Evolutionary conservation across 192 early-diverging fungal species (phyloP), one percentile per base, ranked within the genome.

Genomic region (Coemansia sp.): DNA sequence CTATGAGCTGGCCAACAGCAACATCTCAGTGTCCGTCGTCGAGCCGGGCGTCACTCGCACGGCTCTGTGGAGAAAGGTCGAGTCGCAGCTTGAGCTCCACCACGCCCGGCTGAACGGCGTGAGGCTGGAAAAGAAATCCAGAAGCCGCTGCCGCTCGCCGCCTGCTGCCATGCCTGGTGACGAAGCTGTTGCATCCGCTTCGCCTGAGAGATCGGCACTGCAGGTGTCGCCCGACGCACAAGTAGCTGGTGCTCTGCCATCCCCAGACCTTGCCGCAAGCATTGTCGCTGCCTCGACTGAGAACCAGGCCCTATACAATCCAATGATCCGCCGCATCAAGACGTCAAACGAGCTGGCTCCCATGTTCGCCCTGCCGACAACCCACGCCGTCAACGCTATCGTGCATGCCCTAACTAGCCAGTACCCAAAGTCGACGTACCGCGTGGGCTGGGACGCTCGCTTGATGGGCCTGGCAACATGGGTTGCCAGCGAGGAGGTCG

Each of bases 401-500:
- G 42, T 75, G 56, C 83, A 84, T 31, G 74, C 83, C 2, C 72
- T 84, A 28, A 75, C 75, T 48, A 75, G 75, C 60, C 63, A 62
- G 39, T 84, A 78, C 26, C 83, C 83, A 31, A 84, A 84, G 64
- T 63, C 72, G 20, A 82, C 79, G 9, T 84, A 84, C 60, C 78
- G 79, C 37, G 76, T 85, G 28, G 83, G 83, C 60, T 78, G 78
- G 76, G 83, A 82, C 53, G 69, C 79, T n/a, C 83, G 79, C 11
- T 57, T 79, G 73, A 55, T 75, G 63, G 67, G 76, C 43, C 63
- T 82, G 38, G 71, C 66, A 13, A 76, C 66, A 7, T 77, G 79
- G 69, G 23, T 76, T 14, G 63, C 67, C 23, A 76, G 83, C 64
- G 79, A 82, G 50, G 69, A 75, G 43, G 63, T 74, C 14, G 65